Evolutionary conservation across 2,329 filamentous ascomycete species (phyloP), one percentile per base, ranked within the genome.

Genomic region (Chaetomiaceae sp.): DNA sequence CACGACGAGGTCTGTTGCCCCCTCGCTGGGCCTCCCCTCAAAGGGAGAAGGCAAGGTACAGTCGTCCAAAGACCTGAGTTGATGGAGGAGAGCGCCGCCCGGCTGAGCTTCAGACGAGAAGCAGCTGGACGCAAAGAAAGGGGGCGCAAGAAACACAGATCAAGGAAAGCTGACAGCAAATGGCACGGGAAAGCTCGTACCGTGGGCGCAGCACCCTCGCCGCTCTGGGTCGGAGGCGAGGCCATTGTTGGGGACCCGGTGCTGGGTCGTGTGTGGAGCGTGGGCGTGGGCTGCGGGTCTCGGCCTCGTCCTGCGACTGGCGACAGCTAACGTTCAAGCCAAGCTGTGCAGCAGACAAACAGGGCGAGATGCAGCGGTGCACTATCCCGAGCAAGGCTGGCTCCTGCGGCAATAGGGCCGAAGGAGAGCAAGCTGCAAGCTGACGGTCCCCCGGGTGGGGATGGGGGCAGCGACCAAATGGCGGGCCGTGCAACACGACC

Each of bases 201-300:
- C 52, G 48, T 45, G 40, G 51, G 29, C 35, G 54, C 53, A 50
- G 53, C 49, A 35, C 27, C 35, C 33, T 57, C 56, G 53, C 53
- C 50, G 54, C 50, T 50, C 37, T 52, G 45, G 43, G 51, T 56
- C 33, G 54, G 52, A 39, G 50, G 47, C 17, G 52, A 47, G 39
- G 47, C 47, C 57, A 59, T 58, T 47, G 18, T 57, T 49, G 36
- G 47, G 22, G 42, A 29, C 41, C 30, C 22, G 26, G 38, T 15
- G 22, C 22, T 24, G 22, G 22, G 5, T 5, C 6, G 5, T 24
- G 22, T 9, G 22, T 24, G 22, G 22, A 24, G 22, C 22, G 22
- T n/a, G 24, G 29, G 18, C 15, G 45, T 32, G 41, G 42, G 41
- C 14, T 38, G 26, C 35, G 27, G 35, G n/a, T 32, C 12, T 32